Percentiles rank a stretch among this genome's conserved stretches.
Conservation (phyloP, 176 grass and related monocot genomes). For the Bothriochloa decipiens region DNA sequence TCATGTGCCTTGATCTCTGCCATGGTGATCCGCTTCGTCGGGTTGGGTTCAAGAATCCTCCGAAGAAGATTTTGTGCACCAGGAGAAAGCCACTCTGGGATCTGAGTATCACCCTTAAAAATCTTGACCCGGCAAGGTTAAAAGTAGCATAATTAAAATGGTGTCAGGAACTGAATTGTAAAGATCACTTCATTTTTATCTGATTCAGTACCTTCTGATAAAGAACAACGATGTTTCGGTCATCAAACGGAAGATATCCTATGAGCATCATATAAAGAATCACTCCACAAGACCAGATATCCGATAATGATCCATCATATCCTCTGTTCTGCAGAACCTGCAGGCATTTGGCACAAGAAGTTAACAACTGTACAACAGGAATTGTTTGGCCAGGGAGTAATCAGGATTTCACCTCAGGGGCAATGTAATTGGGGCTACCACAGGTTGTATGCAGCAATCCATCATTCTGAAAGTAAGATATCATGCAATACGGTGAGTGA, state of each 20-base stretch:
- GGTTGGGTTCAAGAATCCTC: slow-evolving; percentile 80
- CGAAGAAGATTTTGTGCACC: slow-evolving; percentile 60
- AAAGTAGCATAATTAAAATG: background rate
- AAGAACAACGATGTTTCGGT: slow-evolving; percentile 86
- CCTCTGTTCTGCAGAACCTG: slow-evolving; percentile 86
- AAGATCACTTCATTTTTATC: background rate
- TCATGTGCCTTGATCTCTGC: slow-evolving; percentile 64
- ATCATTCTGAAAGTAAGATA: slow-evolving; percentile 58
- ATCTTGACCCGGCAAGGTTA: slow-evolving; percentile 54
- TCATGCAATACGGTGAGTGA: background rate
- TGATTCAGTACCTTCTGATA: slow-evolving; percentile 76
- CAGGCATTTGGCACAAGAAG: slow-evolving; percentile 8
- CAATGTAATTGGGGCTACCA: slow-evolving; percentile 96
- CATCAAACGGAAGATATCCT: slow-evolving; percentile 82
- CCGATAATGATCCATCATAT: slow-evolving; percentile 78
- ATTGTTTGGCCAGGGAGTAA: background rate
- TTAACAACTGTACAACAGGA: background rate
- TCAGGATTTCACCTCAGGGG: slow-evolving; percentile 62
- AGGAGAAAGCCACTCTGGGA: slow-evolving; percentile 64
- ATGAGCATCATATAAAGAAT: slow-evolving; percentile 82
- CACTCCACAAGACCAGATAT: slow-evolving; percentile 94
- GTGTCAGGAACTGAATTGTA: background rate
- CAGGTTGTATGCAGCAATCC: slow-evolving; percentile 91
- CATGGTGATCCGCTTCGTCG: slow-evolving; percentile 62
- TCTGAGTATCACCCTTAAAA: slow-evolving; percentile 66